Conservation (phyloP, 2,329 filamentous ascomycete species). For the Penicillium sp. region DNA sequence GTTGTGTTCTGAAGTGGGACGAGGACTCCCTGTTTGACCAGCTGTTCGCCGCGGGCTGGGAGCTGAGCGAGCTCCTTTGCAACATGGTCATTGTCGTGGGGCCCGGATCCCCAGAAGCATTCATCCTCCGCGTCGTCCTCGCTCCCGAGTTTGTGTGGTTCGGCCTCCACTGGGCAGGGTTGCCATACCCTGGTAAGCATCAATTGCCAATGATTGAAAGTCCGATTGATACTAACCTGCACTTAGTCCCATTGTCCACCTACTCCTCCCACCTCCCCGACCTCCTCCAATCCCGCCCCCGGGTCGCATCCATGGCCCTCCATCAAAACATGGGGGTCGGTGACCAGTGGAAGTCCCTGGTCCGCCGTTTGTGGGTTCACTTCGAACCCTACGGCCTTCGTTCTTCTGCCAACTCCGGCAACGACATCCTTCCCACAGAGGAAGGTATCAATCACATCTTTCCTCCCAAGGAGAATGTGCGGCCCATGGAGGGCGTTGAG, state of each 20-base stretch:
- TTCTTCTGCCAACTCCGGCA: background rate
- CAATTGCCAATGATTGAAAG: background rate
- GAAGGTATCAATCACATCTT: background rate
- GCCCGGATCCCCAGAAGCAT: background rate
- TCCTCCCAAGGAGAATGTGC: background rate
- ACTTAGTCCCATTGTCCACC: background rate
- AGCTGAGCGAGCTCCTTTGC: constrained; percentile 2
- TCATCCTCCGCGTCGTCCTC: constrained; percentile 4
- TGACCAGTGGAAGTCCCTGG: background rate
- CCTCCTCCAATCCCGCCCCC: background rate
- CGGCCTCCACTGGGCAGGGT: constrained; percentile 7
- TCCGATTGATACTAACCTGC: background rate
- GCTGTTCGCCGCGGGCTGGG: constrained; percentile 1
- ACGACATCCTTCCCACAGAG: too few species aligned
- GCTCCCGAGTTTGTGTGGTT: constrained; percentile 11
- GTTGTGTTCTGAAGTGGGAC: background rate
- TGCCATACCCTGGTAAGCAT: background rate
- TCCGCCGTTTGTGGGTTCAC: background rate
- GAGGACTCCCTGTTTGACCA: background rate
- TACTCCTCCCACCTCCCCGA: background rate
- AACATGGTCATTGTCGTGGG: constrained; percentile 10
- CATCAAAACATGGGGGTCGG: background rate
- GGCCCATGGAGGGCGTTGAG: constrained; percentile 1
- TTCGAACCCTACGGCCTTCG: background rate
- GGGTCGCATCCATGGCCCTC: background rate